phyloP scores from a whole-genome alignment of 192 early-diverging fungal genomes.

The Rhizoclosmatium sp. region DNA sequence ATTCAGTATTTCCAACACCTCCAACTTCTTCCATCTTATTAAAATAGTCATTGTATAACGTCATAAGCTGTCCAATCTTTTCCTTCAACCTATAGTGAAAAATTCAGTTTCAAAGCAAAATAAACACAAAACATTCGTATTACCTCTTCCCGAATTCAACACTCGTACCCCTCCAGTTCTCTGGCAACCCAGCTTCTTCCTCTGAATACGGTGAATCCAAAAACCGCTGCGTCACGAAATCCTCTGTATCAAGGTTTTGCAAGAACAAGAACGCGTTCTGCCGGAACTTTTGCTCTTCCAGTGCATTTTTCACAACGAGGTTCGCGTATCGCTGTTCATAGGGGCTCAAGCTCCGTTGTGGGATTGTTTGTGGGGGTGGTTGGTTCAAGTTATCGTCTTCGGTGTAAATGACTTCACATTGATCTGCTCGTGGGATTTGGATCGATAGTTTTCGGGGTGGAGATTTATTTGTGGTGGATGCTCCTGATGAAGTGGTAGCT shows the following conservation, averaged over 20 bases:
- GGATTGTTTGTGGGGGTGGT: background rate
- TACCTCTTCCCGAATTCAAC: constrained; percentile 1
- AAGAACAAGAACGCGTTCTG: background rate
- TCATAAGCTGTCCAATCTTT: constrained; percentile 18
- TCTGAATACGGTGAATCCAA: background rate
- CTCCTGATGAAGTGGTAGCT: background rate
- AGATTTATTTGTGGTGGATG: background rate
- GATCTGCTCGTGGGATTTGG: background rate
- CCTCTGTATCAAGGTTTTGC: constrained; percentile 6
- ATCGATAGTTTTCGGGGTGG: background rate
- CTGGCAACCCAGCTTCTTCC: constrained; percentile 6
- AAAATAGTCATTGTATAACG: constrained; percentile 25
- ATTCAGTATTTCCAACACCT: background rate
- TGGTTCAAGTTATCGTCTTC: background rate
- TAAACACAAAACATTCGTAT: background rate
- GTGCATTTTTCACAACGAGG: background rate
- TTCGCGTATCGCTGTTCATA: background rate
- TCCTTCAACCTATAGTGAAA: constrained; percentile 7
- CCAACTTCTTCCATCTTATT: constrained; percentile 13
- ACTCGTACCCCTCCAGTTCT: constrained; percentile 12
- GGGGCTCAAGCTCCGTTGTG: background rate
- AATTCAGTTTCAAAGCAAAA: background rate
- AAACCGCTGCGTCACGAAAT: background rate
- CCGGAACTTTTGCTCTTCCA: background rate
- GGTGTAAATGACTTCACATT: background rate